These are phyloP conservation scores for Schoenoplectus tabernaemontani DNA, from an alignment of 202 grass and related monocot genomes.

Conservation along the genomic window DNA sequence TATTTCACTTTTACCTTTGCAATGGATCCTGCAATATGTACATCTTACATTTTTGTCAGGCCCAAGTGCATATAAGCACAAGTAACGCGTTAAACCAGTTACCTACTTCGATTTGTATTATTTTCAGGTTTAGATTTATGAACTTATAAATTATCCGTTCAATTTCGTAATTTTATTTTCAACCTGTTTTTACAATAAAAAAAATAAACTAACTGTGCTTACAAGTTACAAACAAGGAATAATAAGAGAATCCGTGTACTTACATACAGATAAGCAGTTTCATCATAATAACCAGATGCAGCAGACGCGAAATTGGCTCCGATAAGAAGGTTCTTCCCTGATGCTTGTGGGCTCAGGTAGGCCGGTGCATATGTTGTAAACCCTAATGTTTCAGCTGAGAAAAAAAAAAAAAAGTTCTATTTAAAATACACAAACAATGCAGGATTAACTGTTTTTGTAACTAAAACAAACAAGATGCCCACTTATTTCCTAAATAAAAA, in stretches of 20 bases:
- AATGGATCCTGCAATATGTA: not conserved
- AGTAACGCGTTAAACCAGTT: not conserved
- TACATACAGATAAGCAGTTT: conserved; percentile 73
- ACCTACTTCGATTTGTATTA: not conserved
- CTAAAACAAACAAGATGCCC: not conserved
- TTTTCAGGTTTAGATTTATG: not conserved
- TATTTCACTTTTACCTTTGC: not conserved
- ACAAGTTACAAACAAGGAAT: not conserved
- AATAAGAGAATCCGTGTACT: conserved; percentile 19
- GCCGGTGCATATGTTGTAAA: conserved; percentile 67
- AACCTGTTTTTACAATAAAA: not conserved
- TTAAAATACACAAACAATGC: not conserved
- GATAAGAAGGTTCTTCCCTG: conserved; percentile 75
- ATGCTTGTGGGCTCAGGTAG: conserved; percentile 83
- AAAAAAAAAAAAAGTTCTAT: conserved; percentile 10
- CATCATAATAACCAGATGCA: conserved; percentile 88
- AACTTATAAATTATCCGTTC: too few species aligned
- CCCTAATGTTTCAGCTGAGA: conserved; percentile 68
- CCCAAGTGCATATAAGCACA: not conserved
- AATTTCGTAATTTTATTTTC: not conserved
- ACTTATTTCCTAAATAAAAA: not conserved
- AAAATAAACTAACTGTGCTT: too few species aligned
- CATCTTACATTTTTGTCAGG: not conserved
- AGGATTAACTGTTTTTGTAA: not conserved
- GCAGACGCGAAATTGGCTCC: conserved; percentile 97